Conservation (phyloP, 768 basidiomycete genomes). For the Calvatia gigantea region DNA sequence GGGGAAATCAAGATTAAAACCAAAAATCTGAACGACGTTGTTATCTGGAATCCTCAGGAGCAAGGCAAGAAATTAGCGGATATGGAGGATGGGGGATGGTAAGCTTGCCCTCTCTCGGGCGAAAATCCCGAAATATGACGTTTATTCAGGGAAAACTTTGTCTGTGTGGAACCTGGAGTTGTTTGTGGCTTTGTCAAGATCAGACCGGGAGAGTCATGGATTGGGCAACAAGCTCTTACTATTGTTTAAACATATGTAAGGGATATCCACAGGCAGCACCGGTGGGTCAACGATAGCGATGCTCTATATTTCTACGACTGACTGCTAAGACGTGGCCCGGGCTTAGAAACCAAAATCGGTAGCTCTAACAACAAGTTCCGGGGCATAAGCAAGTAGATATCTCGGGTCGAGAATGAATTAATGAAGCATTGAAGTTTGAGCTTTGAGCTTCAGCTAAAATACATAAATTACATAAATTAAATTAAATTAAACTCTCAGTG, state of each 20-base stretch:
- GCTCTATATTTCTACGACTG: too few species aligned
- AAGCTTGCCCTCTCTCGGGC: constrained; percentile 19
- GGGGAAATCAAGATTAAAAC: constrained; percentile 53
- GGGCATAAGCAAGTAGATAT: too few species aligned
- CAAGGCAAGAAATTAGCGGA: constrained; percentile 77
- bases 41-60: constrained; percentile 92
- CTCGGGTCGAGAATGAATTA: too few species aligned
- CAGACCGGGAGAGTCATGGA: constrained; percentile 65
- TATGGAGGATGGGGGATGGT: constrained; percentile 92
- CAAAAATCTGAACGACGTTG: constrained; percentile 68
- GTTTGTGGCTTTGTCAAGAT: constrained; percentile 70
- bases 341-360: too few species aligned
- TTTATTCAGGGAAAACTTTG: constrained; percentile 68
- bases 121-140: neutral
- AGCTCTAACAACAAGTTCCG: too few species aligned
- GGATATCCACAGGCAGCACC: too few species aligned
- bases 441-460: too few species aligned
- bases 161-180: constrained; percentile 91
- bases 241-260: constrained; percentile 26
- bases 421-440: too few species aligned
- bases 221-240: constrained; percentile 69
- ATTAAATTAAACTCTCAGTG: too few species aligned
- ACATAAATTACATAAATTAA: too few species aligned
- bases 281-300: too few species aligned
- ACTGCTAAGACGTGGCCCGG: too few species aligned